Evolutionary conservation across 306 rosid species (phyloP).

Genomic region (Fagus crenata): DNA sequence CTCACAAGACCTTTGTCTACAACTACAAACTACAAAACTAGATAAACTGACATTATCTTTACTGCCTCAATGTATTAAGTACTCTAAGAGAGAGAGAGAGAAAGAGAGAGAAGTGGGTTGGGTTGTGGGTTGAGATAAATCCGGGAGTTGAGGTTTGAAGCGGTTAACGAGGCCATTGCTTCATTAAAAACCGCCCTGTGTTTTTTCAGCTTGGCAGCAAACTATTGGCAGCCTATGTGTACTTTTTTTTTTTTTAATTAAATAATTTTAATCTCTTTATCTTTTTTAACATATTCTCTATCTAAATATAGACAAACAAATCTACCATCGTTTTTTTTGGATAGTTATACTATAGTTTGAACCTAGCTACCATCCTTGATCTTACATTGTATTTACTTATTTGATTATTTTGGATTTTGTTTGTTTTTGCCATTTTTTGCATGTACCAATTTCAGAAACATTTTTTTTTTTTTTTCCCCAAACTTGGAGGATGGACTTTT

Average conservation of each 20-base stretch:
- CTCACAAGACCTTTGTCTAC: neutral
- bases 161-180: conserved; percentile 20
- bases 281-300: neutral
- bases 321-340: too few relatives aligned
- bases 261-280: neutral
- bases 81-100: neutral
- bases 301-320: neutral
- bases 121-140: conserved; percentile 36
- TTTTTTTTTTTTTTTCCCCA: too few relatives aligned
- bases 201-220: neutral
- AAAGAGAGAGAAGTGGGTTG: neutral
- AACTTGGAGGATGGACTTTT: too few relatives aligned
- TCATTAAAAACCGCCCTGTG: neutral
- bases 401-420: too few relatives aligned
- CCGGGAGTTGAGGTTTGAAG: conserved; percentile 30
- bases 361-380: too few relatives aligned
- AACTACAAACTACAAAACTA: conserved; percentile 4
- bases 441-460: too few relatives aligned
- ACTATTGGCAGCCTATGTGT: neutral
- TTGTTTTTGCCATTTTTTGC: too few relatives aligned
- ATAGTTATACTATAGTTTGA: too few relatives aligned
- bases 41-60: conserved; percentile 28
- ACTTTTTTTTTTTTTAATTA: neutral
- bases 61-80: neutral
- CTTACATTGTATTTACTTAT: too few relatives aligned